Evolutionary conservation across 768 basidiomycete species (phyloP).

Genomic region (Neoboletus subvelutipes): DNA sequence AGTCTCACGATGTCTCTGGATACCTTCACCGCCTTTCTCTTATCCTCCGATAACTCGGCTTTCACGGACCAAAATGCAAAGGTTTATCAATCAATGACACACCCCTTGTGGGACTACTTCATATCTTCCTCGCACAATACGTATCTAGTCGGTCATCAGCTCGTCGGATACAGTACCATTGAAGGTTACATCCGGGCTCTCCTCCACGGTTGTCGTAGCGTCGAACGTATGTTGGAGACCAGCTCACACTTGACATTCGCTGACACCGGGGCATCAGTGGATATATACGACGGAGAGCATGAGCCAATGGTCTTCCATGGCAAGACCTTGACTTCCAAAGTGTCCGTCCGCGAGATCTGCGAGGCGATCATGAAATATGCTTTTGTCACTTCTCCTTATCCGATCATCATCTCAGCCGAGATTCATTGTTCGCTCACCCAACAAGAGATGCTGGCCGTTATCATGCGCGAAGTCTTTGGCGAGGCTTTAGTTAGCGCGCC

Average conservation of each 20-base stretch:
- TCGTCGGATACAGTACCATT: constrained; percentile 84
- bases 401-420: constrained; percentile 91
- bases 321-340: constrained; percentile 81
- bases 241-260: background rate
- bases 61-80: constrained; percentile 51
- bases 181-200: constrained; percentile 93
- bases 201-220: constrained; percentile 87
- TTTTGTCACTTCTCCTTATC: constrained; percentile 87
- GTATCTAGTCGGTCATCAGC: constrained; percentile 83
- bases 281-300: constrained; percentile 84
- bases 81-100: constrained; percentile 83
- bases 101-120: constrained; percentile 83
- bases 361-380: constrained; percentile 85
- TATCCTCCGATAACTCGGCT: constrained; percentile 73
- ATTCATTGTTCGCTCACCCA: constrained; percentile 79
- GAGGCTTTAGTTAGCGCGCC: constrained; percentile 48
- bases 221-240: constrained; percentile 68
- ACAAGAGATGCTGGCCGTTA: constrained; percentile 75
- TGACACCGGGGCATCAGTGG: constrained; percentile 52
- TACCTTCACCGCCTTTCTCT: constrained; percentile 74
- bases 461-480: constrained; percentile 67
- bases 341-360: constrained; percentile 78
- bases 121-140: constrained; percentile 93
- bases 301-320: constrained; percentile 91
- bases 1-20: constrained; percentile 47